These are phyloP conservation scores for Sarocladium kiliense DNA, from an alignment of 2,329 filamentous ascomycete genomes.

Conservation along the genomic window DNA sequence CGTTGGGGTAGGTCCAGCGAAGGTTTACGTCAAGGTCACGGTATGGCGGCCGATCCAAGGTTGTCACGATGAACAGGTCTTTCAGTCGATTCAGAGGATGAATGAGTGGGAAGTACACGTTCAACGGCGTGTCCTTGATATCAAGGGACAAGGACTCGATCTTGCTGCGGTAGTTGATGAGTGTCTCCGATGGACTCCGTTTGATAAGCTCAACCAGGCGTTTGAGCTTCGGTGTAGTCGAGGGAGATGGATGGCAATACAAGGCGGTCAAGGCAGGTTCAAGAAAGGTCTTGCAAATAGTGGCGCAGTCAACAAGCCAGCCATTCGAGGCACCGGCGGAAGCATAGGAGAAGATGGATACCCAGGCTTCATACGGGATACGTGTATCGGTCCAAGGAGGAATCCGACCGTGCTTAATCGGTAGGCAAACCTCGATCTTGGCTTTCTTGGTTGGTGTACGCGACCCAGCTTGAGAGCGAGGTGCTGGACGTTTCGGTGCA, in stretches of 20 bases:
- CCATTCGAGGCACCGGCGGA: constrained; percentile 43
- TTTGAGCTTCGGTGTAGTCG: constrained; percentile 37
- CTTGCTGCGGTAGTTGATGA: constrained; percentile 64
- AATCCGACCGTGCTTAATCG: not conserved
- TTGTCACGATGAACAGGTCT: constrained; percentile 67
- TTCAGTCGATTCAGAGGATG: constrained; percentile 60
- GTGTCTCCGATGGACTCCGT: constrained; percentile 40
- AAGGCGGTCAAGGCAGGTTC: constrained; percentile 71
- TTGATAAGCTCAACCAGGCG: constrained; percentile 49
- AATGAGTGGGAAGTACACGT: constrained; percentile 47
- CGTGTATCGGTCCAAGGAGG: constrained; percentile 3
- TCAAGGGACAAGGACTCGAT: constrained; percentile 67
- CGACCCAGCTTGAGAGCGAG: not conserved
- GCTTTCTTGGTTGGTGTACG: not conserved
- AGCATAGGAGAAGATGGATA: constrained; percentile 65
- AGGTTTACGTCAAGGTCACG: constrained; percentile 49
- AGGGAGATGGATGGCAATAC: constrained; percentile 64
- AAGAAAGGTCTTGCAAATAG: constrained; percentile 58
- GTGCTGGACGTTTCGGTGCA: not conserved
- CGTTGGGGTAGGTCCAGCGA: constrained; percentile 65
- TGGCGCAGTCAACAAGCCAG: constrained; percentile 63
- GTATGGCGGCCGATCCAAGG: constrained; percentile 63
- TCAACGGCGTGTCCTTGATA: constrained; percentile 39
- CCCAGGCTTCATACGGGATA: constrained; percentile 31
- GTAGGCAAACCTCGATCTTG: not conserved